Conservation (phyloP, 140 eudicot species). For the Stevia rebaudiana region DNA sequence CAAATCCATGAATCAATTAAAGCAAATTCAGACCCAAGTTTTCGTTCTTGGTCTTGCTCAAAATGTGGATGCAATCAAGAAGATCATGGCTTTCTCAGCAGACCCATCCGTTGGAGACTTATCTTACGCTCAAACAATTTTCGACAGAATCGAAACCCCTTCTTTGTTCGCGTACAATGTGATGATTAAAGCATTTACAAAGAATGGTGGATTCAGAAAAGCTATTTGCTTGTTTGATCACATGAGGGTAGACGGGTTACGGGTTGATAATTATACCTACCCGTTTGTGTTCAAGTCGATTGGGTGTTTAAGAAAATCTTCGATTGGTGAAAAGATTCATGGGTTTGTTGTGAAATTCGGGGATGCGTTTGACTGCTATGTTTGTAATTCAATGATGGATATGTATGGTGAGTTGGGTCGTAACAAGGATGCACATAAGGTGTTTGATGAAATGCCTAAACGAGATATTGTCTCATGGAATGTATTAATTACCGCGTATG, state of each 20-base stretch:
- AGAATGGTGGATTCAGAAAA: conserved; percentile 20
- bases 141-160: conserved; percentile 36
- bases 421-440: conserved; percentile 20
- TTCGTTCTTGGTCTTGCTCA: conserved; percentile 39
- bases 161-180: conserved; percentile 50
- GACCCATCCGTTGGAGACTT: conserved; percentile 33
- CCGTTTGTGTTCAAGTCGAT: conserved; percentile 63
- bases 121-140: conserved; percentile 38
- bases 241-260: conserved; percentile 34
- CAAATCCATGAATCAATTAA: conserved; percentile 44
- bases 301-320: conserved; percentile 31
- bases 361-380: conserved; percentile 50
- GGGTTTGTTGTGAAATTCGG: conserved; percentile 58
- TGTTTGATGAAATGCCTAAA: no score
- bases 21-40: conserved; percentile 57
- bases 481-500: conserved; percentile 48
- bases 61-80: conserved; percentile 44
- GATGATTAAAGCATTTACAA: conserved; percentile 51
- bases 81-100: conserved; percentile 46
- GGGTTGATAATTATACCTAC: conserved; percentile 68
- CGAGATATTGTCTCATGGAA: conserved; percentile 66
- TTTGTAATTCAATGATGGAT: conserved; percentile 53
- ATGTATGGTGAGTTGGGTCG: conserved; percentile 52
- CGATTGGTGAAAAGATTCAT: conserved; percentile 48
- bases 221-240: conserved; percentile 42